phyloP scores from a whole-genome alignment of 352 stramenopile species.

The Globisporangium cystogenes region DNA sequence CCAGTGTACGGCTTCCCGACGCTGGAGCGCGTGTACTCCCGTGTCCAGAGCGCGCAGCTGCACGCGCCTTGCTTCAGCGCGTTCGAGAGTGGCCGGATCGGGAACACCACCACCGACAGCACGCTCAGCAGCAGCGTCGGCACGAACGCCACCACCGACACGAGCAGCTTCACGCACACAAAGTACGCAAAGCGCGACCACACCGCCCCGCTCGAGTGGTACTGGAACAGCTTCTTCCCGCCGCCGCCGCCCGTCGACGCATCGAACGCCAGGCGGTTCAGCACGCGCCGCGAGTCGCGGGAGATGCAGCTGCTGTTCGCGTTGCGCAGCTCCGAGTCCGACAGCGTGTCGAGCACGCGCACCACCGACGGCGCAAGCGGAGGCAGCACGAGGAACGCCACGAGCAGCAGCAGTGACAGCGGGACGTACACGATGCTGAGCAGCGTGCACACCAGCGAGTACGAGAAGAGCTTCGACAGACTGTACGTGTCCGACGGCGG shows the following conservation, averaged over 20 bases:
- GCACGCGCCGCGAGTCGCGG: slow-evolving; percentile 43
- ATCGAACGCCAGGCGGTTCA: slow-evolving; percentile 46
- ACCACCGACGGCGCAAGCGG: slow-evolving; percentile 46
- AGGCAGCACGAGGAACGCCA: slow-evolving; percentile 55
- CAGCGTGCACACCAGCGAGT: slow-evolving; percentile 51
- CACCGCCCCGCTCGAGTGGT: slow-evolving; percentile 47
- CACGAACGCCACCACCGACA: slow-evolving; percentile 53
- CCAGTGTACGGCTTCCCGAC: slow-evolving; percentile 41
- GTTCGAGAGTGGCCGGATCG: slow-evolving; percentile 41
- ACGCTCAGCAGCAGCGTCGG: slow-evolving; percentile 48
- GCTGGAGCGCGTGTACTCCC: slow-evolving; percentile 60
- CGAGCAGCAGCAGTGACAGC: slow-evolving; percentile 42
- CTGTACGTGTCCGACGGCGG: slow-evolving; percentile 30
- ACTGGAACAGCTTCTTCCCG: slow-evolving; percentile 38
- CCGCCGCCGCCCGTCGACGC: slow-evolving; percentile 11
- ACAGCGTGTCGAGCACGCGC: slow-evolving; percentile 51
- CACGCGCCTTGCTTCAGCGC: slow-evolving; percentile 36
- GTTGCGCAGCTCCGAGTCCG: slow-evolving; percentile 69
- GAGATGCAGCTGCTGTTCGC: slow-evolving; percentile 61
- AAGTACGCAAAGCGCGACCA: slow-evolving; percentile 76
- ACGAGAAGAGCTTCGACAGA: slow-evolving; percentile 53
- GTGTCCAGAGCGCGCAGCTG: slow-evolving; percentile 44
- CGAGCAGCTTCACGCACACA: slow-evolving; percentile 45
- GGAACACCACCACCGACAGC: slow-evolving; percentile 47
- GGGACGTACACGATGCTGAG: slow-evolving; percentile 56